Evolutionary conservation across 495 filamentous ascomycete genomes (phyloP), one percentile per base, ranked within the genome.

Genomic region (Corynascus novoguineensis): DNA sequence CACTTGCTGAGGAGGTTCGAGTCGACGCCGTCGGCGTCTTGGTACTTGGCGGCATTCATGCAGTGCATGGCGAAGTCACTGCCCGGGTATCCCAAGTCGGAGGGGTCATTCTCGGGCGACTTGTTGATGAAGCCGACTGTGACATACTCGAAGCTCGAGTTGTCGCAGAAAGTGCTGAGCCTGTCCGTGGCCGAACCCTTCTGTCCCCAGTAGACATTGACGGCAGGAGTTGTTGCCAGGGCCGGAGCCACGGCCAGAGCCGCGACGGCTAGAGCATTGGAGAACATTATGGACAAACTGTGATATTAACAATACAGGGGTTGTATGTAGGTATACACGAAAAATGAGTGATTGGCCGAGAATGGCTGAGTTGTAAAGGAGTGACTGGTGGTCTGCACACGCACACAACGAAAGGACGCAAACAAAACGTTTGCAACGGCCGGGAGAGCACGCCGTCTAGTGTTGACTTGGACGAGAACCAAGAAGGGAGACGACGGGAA

Each of bases 401-500:
- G 63, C 62, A 64, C 55, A 57, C 63, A 74, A 74, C 51, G 74
- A 76, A 68, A 71, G 74, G 72, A 76, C 74, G 74, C 72, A 76
- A 72, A 74, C 74, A 63, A 68, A 64, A 65, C 44, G 71, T 69
- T 60, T 71, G 69, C 71, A 60, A 70, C 69, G 66, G 69, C 68
- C 66, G 58, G 42, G 61, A 69, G 58, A 62, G 53, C 63, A 68
- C 60, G 71, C 64, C 71, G 69, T 72, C 32, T 68, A 53, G 64
- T 67, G 63, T 68, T 70, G 61, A 68, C 58, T 72, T 63, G 60
- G 65, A 60, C 32, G 45, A 56, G 61, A 55, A 59, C 61, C 58
- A 38, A 29, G 50, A 55, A n/a, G n/a, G 38, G 53, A 52, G 31
- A 32, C 44, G 34, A 42, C 11, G 50, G 53, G 62, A 50, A 17